phyloP scores from a whole-genome alignment of 2,329 filamentous ascomycete species.

The Tolypocladium amazonense region DNA sequence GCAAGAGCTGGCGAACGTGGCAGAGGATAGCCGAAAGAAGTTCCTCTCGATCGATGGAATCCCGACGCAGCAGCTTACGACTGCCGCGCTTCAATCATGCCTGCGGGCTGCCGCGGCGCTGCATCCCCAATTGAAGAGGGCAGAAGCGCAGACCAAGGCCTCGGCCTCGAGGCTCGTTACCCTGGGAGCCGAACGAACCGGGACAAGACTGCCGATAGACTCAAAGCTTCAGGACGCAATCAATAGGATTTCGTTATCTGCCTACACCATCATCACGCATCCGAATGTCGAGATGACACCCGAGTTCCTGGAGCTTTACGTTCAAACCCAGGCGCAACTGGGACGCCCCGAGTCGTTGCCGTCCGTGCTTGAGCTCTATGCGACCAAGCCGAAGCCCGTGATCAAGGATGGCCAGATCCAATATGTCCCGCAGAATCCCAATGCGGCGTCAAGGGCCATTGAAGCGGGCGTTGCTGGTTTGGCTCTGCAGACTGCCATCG shows the following conservation, averaged over 20 bases:
- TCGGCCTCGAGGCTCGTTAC: conserved; percentile 46
- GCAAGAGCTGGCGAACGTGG: conserved; percentile 27
- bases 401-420: conserved; percentile 46
- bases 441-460: conserved; percentile 60
- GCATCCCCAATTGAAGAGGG: conserved; percentile 27
- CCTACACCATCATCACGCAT: conserved; percentile 62
- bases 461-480: conserved; percentile 57
- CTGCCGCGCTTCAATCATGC: conserved; percentile 32
- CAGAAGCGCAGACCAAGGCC: conserved; percentile 27
- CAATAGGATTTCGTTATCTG: conserved; percentile 43
- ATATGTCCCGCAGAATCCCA: conserved; percentile 55
- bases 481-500: conserved; percentile 72
- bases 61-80: conserved; percentile 31
- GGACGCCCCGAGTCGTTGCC: conserved; percentile 68
- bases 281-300: conserved; percentile 73
- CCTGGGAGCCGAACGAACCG: conserved; percentile 24
- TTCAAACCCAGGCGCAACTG: conserved; percentile 64
- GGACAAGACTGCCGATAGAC: conserved; percentile 18
- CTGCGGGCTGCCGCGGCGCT: conserved; percentile 32
- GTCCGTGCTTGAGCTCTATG: conserved; percentile 70
- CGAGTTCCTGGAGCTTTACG: conserved; percentile 61
- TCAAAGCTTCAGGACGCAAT: conserved; percentile 31
- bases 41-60: conserved; percentile 34
- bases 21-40: conserved; percentile 29
- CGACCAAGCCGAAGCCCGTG: conserved; percentile 65